Base-by-base conservation (phyloP, 2,329 filamentous ascomycete genomes). In the Acrocalymma vagum region DNA sequence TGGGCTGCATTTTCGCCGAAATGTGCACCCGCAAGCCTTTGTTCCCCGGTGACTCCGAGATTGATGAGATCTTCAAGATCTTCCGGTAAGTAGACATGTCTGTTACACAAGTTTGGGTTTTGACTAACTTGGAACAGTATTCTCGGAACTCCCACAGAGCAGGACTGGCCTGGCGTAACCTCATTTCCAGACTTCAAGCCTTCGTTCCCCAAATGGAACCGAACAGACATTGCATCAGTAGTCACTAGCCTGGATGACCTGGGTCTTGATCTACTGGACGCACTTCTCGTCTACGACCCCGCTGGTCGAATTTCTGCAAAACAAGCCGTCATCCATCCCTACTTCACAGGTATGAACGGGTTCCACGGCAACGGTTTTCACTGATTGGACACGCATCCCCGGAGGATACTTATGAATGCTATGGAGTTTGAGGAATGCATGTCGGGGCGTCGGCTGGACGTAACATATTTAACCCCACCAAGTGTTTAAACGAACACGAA, bases 1-100 rank as follows among this genome's bases (percentile, higher is more conserved):
- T 92, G 33, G 91, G 91, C 48, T 94, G 90, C 71, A 96, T 96
- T 71, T 95, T 96, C 70, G 91, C 92, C 8, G 91, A 96, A 72
- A 96, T 96, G 92, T 95, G 90, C 73, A 96, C 91, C 2, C 84
- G 90, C 62, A 95, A 95, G 74, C 90, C 91, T 5, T 78, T 96
- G 28, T 96, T 96, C 77, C 90, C 91, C 9, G 91, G 91, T 43
- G 91, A 96, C 68, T 94, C 89, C 5, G 90, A 95, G 67, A 95
- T 95, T 72, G 90, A 95, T 63, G 90, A 95, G 72, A 95, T 95
- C 65, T 95, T 95, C 80, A 94, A 93, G 76, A 95, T 87, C 67
- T 96, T 96, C 85, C 83, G 86, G 89, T 90, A 76, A 60, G 79
- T 51, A 7, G 6, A 16, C 9, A n/a, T 7, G 13, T 21, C 15